Conservation (phyloP, 176 grass and related monocot genomes). For the Triticum dicoccoides region DNA sequence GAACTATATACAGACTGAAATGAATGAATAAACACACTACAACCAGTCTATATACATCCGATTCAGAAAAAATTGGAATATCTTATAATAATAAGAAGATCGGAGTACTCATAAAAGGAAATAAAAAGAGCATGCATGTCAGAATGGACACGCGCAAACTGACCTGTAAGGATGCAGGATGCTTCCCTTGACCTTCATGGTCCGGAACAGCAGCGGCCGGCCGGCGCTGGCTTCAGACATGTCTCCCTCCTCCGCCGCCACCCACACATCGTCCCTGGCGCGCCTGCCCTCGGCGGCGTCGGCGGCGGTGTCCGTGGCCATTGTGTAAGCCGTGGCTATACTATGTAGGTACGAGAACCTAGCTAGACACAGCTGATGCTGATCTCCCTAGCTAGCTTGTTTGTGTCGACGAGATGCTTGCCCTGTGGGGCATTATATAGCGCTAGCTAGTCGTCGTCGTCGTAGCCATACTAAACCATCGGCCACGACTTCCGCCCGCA, state of each 20-base stretch:
- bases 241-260: slow-evolving; percentile 16
- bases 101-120: too few relatives aligned
- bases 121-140: background rate
- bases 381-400: background rate
- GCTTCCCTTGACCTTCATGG: slow-evolving; percentile 45
- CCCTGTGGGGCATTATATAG: slow-evolving; percentile 12
- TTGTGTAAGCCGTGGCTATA: background rate
- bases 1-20: too few relatives aligned
- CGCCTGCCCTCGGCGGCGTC: background rate
- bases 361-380: background rate
- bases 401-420: background rate
- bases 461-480: background rate
- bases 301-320: background rate
- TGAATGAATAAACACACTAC: too few relatives aligned
- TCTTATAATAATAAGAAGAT: too few relatives aligned
- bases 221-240: background rate
- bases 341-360: background rate
- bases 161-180: slow-evolving; percentile 52
- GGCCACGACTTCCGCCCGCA: background rate
- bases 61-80: too few relatives aligned
- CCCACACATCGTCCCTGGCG: slow-evolving; percentile 35
- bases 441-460: background rate
- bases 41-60: too few relatives aligned
- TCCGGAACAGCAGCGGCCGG: slow-evolving; percentile 33
- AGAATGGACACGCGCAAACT: too few relatives aligned